Percentiles rank a stretch among this genome's conserved stretches.
Evolutionary conservation across 345 rosid species (phyloP).

Genomic region (Gossypioides kirkii): DNA sequence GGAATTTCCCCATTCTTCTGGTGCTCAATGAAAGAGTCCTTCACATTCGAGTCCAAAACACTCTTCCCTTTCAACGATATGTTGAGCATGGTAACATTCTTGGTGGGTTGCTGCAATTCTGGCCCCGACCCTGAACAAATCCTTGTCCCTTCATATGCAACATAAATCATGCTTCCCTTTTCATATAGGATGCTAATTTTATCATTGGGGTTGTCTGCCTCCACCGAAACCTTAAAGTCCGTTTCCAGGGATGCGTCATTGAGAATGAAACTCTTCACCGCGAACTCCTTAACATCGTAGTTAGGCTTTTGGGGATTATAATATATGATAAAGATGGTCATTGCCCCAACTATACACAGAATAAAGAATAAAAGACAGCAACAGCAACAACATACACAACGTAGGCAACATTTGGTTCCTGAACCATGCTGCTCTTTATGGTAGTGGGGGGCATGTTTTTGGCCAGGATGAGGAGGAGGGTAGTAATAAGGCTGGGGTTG

Average conservation of each 20-base stretch:
- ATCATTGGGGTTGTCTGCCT: slow-evolving; percentile 38
- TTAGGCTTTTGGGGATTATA: slow-evolving; percentile 35
- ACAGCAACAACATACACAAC: slow-evolving; percentile 42
- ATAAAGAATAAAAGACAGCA: slow-evolving; percentile 37
- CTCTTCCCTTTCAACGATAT: slow-evolving; percentile 35
- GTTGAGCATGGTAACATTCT: slow-evolving; percentile 25
- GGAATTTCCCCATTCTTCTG: slow-evolving; percentile 37
- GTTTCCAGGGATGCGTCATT: slow-evolving; percentile 25
- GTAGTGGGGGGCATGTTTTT: not conserved
- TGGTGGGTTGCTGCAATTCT: slow-evolving; percentile 33
- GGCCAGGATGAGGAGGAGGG: too few relatives aligned
- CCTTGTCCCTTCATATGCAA: slow-evolving; percentile 21
- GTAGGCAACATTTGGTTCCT: slow-evolving; percentile 19
- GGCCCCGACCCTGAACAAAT: slow-evolving; percentile 48
- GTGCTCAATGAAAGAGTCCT: slow-evolving; percentile 28
- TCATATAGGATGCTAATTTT: not conserved
- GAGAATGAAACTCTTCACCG: slow-evolving; percentile 29
- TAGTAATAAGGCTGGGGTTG: not conserved
- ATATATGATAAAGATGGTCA: slow-evolving; percentile 10
- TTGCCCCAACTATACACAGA: not conserved
- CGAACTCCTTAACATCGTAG: slow-evolving; percentile 30
- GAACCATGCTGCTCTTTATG: not conserved
- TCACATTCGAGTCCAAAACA: slow-evolving; percentile 34
- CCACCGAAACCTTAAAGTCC: slow-evolving; percentile 32
- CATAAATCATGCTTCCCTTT: slow-evolving; percentile 5